phyloP scores from a whole-genome alignment of 441 rosid species.

The Monsonia emarginata region DNA sequence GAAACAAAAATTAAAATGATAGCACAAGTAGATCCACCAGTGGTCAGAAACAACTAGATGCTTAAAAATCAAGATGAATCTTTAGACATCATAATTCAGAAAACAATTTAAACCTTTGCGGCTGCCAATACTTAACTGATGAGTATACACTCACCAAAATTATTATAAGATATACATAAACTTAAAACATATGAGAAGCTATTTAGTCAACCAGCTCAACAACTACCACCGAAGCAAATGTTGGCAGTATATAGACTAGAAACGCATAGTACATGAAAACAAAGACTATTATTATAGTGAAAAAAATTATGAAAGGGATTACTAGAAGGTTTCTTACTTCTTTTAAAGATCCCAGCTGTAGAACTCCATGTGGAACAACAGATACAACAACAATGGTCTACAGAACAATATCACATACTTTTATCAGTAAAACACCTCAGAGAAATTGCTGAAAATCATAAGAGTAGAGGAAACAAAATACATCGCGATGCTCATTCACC shows the following conservation, averaged over 20 bases:
- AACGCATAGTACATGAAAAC: not conserved
- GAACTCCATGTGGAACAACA: conserved; percentile 69
- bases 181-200: not conserved
- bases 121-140: not conserved
- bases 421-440: conserved; percentile 4
- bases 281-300: not conserved
- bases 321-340: conserved; percentile 43
- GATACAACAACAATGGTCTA: conserved; percentile 69
- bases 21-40: no score
- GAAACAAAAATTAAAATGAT: no score
- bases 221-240: not conserved
- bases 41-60: no score
- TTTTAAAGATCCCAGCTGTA: conserved; percentile 73
- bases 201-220: not conserved
- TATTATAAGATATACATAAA: no score
- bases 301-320: not conserved
- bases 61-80: not conserved
- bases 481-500: not conserved
- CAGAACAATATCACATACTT: conserved; percentile 16
- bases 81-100: not conserved
- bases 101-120: not conserved
- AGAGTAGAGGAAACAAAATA: not conserved
- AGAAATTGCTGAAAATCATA: conserved; percentile 1
- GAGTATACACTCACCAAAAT: not conserved
- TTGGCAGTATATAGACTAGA: conserved; percentile 1